phyloP scores from a whole-genome alignment of 306 rosid genomes.

The Cajanus cajan region DNA sequence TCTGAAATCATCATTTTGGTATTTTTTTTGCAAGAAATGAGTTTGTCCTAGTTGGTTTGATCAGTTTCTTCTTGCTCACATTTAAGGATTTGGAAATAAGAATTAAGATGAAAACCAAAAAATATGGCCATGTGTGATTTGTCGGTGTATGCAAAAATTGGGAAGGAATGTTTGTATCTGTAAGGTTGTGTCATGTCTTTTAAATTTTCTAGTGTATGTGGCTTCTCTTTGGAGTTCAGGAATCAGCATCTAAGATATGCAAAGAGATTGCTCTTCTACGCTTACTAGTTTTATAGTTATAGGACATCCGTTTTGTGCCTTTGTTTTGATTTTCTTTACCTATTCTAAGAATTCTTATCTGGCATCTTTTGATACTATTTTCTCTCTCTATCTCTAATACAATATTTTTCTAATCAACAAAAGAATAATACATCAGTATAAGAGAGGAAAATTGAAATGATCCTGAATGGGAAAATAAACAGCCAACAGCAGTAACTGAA shows the following conservation, averaged over 20 bases:
- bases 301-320: not conserved
- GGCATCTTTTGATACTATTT: not conserved
- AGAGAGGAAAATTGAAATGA: not conserved
- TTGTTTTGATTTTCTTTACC: not conserved
- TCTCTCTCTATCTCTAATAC: not conserved
- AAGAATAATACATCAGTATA: not conserved
- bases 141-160: not conserved
- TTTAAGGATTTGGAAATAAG: conserved; percentile 1
- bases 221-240: not conserved
- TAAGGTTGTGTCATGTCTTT: not conserved
- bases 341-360: not conserved
- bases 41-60: not conserved
- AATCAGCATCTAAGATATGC: not conserved
- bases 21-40: not conserved
- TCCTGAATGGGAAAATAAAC: not conserved
- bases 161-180: not conserved
- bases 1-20: too few species aligned
- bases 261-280: not conserved
- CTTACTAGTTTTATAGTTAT: not conserved
- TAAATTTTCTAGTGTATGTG: not conserved
- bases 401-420: not conserved
- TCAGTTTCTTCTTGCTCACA: not conserved
- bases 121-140: not conserved
- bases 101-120: not conserved
- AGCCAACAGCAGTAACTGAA: not conserved